These are phyloP conservation scores for Saccharomycopsis fermentans DNA, from an alignment of 805 yeast genomes.

Conservation along the genomic window DNA sequence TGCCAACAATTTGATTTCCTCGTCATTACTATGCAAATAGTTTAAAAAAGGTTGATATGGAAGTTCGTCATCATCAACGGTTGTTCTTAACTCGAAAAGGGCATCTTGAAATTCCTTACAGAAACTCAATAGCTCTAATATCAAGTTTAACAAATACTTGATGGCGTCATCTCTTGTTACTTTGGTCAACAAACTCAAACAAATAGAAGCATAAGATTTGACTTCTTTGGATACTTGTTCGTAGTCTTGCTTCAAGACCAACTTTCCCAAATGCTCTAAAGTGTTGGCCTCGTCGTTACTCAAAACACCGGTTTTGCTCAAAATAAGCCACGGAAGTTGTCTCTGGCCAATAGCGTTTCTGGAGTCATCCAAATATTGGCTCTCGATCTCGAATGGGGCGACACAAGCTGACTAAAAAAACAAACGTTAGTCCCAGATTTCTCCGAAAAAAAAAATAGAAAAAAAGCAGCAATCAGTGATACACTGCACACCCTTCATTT, in stretches of 20 bases:
- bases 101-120: slow-evolving; percentile 18
- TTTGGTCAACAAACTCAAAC: slow-evolving; percentile 44
- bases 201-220: slow-evolving; percentile 43
- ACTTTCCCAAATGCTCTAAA: slow-evolving; percentile 27
- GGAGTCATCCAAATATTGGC: slow-evolving; percentile 55
- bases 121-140: slow-evolving; percentile 45
- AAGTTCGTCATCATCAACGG: slow-evolving; percentile 22
- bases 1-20: slow-evolving; percentile 43
- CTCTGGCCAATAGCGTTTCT: slow-evolving; percentile 63
- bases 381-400: slow-evolving; percentile 35
- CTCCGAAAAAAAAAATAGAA: no score
- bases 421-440: no score
- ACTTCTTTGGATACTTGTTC: slow-evolving; percentile 34
- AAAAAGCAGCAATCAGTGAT: no score
- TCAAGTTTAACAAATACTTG: slow-evolving; percentile 51
- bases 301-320: slow-evolving; percentile 62
- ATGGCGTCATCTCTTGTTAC: slow-evolving; percentile 52
- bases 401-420: background rate
- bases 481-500: no score
- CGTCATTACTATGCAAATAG: slow-evolving; percentile 46
- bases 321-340: slow-evolving; percentile 88
- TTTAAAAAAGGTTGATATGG: slow-evolving; percentile 46
- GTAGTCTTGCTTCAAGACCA: slow-evolving; percentile 31
- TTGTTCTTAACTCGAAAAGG: slow-evolving; percentile 8
- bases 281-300: slow-evolving; percentile 57